Conservation (phyloP, 441 rosid genomes). For the Populus hybrid region DNA sequence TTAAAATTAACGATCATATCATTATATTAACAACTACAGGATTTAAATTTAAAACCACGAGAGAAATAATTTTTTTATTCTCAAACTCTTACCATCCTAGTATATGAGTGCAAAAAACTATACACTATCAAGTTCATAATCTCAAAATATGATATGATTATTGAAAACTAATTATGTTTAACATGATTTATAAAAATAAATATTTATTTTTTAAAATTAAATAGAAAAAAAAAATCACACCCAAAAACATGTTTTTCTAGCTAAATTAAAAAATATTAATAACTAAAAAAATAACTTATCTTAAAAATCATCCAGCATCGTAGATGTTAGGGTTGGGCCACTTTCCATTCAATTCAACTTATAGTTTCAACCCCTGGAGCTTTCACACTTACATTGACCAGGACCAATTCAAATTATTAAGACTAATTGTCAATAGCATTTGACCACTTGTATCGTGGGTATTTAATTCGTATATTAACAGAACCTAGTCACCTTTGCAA, state of each 20-base stretch:
- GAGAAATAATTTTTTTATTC: rapidly evolving
- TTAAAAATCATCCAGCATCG: neutral
- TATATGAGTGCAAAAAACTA: too few species aligned
- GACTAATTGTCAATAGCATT: neutral
- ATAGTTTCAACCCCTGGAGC: neutral
- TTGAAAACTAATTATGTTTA: neutral
- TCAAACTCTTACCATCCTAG: too few species aligned
- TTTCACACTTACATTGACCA: neutral
- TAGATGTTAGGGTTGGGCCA: neutral
- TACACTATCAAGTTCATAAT: neutral
- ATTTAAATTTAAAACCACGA: too few species aligned
- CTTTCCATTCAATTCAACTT: neutral
- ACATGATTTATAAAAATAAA: neutral
- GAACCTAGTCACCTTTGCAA: too few species aligned
- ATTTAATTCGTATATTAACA: too few species aligned
- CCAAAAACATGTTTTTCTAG: neutral
- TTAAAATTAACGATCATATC: too few species aligned
- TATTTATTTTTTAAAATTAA: too few species aligned
- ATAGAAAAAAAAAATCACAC: too few species aligned
- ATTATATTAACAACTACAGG: too few species aligned
- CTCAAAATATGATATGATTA: too few species aligned
- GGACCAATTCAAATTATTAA: neutral
- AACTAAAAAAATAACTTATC: too few species aligned
- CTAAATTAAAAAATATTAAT: too few species aligned
- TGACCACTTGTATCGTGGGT: neutral